phyloP scores from a whole-genome alignment of 2,329 filamentous ascomycete species.

The Neopestalotiopsis clavispora region DNA sequence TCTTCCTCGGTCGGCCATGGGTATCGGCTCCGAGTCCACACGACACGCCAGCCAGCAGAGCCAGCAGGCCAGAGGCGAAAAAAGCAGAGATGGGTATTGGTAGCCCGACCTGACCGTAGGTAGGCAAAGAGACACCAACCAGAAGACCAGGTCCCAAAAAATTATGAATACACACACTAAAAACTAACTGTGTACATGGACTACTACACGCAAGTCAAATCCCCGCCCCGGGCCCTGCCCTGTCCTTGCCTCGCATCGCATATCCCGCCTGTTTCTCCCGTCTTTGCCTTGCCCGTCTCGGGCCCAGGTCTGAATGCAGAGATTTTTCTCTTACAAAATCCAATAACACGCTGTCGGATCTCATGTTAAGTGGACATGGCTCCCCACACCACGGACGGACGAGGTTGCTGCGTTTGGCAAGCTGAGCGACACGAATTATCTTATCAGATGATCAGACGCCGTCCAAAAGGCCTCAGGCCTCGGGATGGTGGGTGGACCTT shows the following conservation, averaged over 20 bases:
- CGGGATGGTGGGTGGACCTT: neutral
- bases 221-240: neutral
- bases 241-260: neutral
- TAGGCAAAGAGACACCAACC: neutral
- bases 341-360: constrained; percentile 5
- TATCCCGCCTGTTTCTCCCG: neutral
- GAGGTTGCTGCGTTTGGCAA: constrained; percentile 13
- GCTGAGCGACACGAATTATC: constrained; percentile 16
- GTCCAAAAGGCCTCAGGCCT: neutral
- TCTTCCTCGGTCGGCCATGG: neutral
- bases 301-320: constrained; percentile 8
- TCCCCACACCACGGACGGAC: constrained; percentile 13
- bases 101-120: neutral
- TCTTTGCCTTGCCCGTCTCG: neutral
- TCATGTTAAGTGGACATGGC: constrained; percentile 12
- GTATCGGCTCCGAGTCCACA: constrained; percentile 9
- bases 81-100: neutral
- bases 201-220: neutral
- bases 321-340: neutral
- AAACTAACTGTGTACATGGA: too few relatives aligned
- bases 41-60: neutral
- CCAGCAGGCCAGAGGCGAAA: neutral
- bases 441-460: constrained; percentile 21
- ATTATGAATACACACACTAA: neutral
- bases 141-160: neutral